These are phyloP conservation scores for Lagenidium giganteum DNA, from an alignment of 352 stramenopile genomes.

Conservation along the genomic window DNA sequence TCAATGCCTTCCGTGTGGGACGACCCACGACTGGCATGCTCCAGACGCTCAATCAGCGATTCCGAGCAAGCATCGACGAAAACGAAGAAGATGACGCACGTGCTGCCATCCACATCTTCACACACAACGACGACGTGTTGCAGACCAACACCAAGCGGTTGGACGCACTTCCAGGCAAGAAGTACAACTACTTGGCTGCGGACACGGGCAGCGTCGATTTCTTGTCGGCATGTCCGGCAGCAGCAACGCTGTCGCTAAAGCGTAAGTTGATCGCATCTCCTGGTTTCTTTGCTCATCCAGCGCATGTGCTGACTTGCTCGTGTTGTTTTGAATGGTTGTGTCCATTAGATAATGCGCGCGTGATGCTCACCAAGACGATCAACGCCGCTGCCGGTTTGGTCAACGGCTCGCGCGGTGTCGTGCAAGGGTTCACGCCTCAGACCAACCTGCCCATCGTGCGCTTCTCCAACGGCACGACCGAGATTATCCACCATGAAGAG, in stretches of 20 bases:
- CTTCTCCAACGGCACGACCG: slow-evolving; percentile 49
- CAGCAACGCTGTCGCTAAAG: slow-evolving; percentile 34
- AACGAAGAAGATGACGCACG: slow-evolving; percentile 14
- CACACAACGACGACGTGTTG: slow-evolving; percentile 46
- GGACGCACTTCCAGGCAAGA: slow-evolving; percentile 34
- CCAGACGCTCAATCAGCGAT: slow-evolving; percentile 29
- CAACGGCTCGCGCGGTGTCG: slow-evolving; percentile 87
- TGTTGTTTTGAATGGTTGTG: too few species aligned
- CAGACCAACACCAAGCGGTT: slow-evolving; percentile 41
- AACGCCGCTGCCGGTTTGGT: slow-evolving; percentile 69
- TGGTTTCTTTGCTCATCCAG: too few species aligned
- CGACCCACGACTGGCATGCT: slow-evolving; percentile 33
- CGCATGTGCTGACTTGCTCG: neutral
- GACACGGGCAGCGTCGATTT: slow-evolving; percentile 44
- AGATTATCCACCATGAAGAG: slow-evolving; percentile 48
- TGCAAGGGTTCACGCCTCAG: slow-evolving; percentile 54
- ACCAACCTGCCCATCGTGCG: slow-evolving; percentile 59
- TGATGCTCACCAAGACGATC: slow-evolving; percentile 95
- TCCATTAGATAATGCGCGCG: slow-evolving; percentile 65
- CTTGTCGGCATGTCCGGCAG: slow-evolving; percentile 24
- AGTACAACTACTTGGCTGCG: slow-evolving; percentile 34
- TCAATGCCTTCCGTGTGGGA: slow-evolving; percentile 48
- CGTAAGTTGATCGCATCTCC: slow-evolving; percentile 18
- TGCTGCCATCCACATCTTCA: slow-evolving; percentile 51
- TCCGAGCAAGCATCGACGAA: slow-evolving; percentile 5